phyloP scores from a whole-genome alignment of 164 flowering plant species.

The Macadamia integrifolia region DNA sequence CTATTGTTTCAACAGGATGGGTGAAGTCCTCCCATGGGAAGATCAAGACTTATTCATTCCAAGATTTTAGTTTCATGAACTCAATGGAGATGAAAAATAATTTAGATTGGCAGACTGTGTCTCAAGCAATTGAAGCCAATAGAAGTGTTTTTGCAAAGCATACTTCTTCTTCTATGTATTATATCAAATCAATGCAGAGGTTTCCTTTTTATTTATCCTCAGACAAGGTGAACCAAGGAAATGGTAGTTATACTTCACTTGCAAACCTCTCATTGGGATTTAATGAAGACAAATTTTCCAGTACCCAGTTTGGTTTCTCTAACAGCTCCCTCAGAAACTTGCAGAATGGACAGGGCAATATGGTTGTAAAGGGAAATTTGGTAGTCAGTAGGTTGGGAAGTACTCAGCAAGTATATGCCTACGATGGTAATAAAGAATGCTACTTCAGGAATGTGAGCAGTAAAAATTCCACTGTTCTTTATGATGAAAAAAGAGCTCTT shows the following conservation, averaged over 20 bases:
- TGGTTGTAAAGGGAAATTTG: too few relatives aligned
- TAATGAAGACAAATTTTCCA: conserved; percentile 25
- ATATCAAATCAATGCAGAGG: conserved; percentile 20
- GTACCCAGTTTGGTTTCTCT: conserved; percentile 7
- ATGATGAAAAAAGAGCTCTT: conserved; percentile 32
- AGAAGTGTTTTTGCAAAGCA: conserved; percentile 25
- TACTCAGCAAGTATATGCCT: too few relatives aligned
- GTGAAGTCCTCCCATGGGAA: conserved; percentile 76
- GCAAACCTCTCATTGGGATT: conserved; percentile 54
- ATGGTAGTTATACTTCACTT: conserved; percentile 22
- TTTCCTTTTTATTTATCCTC: conserved; percentile 39
- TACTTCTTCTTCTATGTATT: conserved; percentile 16
- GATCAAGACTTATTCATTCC: conserved; percentile 38
- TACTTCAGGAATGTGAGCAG: conserved; percentile 78
- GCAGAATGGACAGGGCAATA: too few relatives aligned
- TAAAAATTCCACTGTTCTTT: conserved; percentile 63
- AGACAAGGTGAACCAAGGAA: conserved; percentile 32
- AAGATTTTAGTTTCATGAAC: conserved; percentile 44
- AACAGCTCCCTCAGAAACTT: conserved; percentile 38
- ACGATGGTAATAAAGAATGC: too few relatives aligned
- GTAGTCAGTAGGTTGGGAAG: too few relatives aligned
- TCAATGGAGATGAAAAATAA: conserved; percentile 46
- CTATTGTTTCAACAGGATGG: too few relatives aligned
- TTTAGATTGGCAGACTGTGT: conserved; percentile 55
- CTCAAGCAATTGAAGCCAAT: too few relatives aligned